Base-by-base conservation (phyloP, 306 rosid genomes). In the Rosa multiflora region DNA sequence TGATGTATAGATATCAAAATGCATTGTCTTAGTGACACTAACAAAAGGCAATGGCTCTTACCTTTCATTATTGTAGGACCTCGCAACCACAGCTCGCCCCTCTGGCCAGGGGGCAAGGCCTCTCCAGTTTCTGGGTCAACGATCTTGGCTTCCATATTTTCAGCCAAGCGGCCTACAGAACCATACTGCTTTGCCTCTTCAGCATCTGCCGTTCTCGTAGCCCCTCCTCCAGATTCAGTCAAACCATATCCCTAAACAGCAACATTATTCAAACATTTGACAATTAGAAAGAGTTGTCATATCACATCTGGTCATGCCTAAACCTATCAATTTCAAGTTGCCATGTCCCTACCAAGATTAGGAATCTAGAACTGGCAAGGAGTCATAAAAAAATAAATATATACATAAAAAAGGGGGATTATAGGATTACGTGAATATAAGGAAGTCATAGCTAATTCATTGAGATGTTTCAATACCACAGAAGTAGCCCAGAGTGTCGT, bases 41-140 rank as follows among this genome's bases (percentile, higher is more conserved):
- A 26, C 17, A 26, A 12, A 61, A 26, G 39, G 67, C 39, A 55
- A 8, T 44, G 72, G 40, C 29, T 61, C 5, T 40, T 29, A 88
- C 97, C 93, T 82, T 88, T 86, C 99, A 95, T 95, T 78, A 95
- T 66, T 13, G 89, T 79, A 51, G 98, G 97, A 66, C 98, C 99
- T 77, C 97, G 85, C 52, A 95, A 53, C 98, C 97, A 92, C 4
- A 95, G 90, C 82, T 95, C 99, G 7, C 99, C 99, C 76, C 15
- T 84, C 29, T 80, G 90, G 21, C 89, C 88, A 58, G 98, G 97
- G 74, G 88, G 82, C 72, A 95, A 88, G 1, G 91, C 78, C 72
- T 89, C 86, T 44, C 96, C 96, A 23, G 89, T 87, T 42, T 8
- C 82, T 23, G 96, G 90, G 67, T 95, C 97, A 11, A 92, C 97